Percentiles rank a stretch among this genome's conserved stretches.
phyloP scores from a whole-genome alignment of 2,329 filamentous ascomycete genomes.

The Alternaria sp. region DNA sequence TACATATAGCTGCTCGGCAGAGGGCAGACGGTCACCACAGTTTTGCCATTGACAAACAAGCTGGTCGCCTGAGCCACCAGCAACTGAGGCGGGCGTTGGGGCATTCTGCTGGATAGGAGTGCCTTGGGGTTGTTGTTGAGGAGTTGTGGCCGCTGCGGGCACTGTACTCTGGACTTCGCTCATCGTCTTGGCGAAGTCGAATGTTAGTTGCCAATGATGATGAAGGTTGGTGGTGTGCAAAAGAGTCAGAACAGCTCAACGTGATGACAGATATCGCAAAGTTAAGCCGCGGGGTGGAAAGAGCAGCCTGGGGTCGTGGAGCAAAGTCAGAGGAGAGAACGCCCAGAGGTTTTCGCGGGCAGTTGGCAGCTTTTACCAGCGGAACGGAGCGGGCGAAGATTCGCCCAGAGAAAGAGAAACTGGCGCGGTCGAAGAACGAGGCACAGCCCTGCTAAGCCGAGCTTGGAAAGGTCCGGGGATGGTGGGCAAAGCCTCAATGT shows the following conservation, averaged over 20 bases:
- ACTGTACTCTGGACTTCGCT: constrained; percentile 31
- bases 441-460: constrained; percentile 1
- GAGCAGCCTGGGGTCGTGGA: constrained; percentile 13
- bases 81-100: constrained; percentile 40
- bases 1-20: constrained; percentile 70
- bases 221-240: background rate
- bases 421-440: constrained; percentile 1
- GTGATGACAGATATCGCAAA: constrained; percentile 9
- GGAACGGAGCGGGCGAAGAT: constrained; percentile 16
- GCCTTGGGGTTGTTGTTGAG: constrained; percentile 45
- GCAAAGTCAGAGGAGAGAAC: constrained; percentile 15
- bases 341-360: constrained; percentile 18
- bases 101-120: constrained; percentile 46
- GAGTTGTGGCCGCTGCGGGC: constrained; percentile 35
- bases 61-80: constrained; percentile 51
- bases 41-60: constrained; percentile 68
- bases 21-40: constrained; percentile 67
- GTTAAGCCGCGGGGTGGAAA: constrained; percentile 3
- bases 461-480: background rate
- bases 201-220: background rate
- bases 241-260: constrained; percentile 2
- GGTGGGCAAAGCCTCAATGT: background rate
- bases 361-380: constrained; percentile 6
- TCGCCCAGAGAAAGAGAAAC: constrained; percentile 11
- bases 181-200: constrained; percentile 23